phyloP scores from a whole-genome alignment of 192 early-diverging fungal species.

The Coemansia sp. region DNA sequence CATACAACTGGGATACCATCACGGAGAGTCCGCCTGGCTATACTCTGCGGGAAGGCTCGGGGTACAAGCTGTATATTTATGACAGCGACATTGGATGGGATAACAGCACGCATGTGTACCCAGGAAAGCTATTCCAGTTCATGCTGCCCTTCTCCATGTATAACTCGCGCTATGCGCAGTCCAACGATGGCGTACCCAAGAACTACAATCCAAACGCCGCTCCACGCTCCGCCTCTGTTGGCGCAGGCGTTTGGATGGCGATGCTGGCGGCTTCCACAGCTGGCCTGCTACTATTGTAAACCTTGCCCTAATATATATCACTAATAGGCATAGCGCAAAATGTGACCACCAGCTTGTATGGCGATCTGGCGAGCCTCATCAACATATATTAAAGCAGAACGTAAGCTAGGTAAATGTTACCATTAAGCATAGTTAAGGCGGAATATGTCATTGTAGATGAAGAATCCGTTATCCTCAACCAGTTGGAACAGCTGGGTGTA shows the following conservation, averaged over 20 bases:
- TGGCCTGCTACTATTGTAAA: conserved; percentile 6
- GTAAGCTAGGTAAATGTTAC: background rate
- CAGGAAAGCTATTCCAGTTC: conserved; percentile 54
- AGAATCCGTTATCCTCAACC: conserved; percentile 72
- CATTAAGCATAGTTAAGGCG: conserved; percentile 69
- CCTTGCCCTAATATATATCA: no score
- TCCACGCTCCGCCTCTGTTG: conserved; percentile 16
- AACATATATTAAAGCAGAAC: background rate
- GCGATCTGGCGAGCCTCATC: background rate
- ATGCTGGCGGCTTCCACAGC: conserved; percentile 9
- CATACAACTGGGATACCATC: conserved; percentile 51
- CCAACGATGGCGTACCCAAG: conserved; percentile 52
- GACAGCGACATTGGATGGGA: conserved; percentile 54
- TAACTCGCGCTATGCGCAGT: conserved; percentile 53
- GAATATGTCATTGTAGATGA: conserved; percentile 87
- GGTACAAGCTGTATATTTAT: conserved; percentile 52
- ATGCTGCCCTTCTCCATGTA: conserved; percentile 56
- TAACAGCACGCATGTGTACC: conserved; percentile 47
- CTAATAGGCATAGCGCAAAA: background rate
- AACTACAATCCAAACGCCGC: conserved; percentile 53
- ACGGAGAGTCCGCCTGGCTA: conserved; percentile 53
- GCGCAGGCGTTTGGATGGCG: conserved; percentile 9
- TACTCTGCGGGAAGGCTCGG: conserved; percentile 45
- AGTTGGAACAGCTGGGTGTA: conserved; percentile 90
- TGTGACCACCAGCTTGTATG: background rate